phyloP scores from a whole-genome alignment of 768 basidiomycete species.

The Serendipita sp. region DNA sequence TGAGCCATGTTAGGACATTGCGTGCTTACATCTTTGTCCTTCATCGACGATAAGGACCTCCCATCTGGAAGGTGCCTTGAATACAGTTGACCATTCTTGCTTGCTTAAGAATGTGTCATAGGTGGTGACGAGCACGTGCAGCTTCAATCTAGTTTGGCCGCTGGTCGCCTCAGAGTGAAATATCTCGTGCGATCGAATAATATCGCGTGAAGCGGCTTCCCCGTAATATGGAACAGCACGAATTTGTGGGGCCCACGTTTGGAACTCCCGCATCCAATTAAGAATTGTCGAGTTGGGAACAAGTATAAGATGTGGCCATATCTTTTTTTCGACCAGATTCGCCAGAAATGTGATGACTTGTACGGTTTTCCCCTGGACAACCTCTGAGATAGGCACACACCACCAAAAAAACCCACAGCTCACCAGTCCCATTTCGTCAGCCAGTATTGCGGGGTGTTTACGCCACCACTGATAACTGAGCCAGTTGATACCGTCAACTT shows the following conservation, averaged over 20 bases:
- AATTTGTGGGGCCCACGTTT: slow-evolving; percentile 48
- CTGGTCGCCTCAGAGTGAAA: slow-evolving; percentile 30
- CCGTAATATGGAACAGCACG: slow-evolving; percentile 76
- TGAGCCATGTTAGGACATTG: too few species aligned
- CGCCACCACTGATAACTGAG: slow-evolving; percentile 80
- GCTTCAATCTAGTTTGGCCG: slow-evolving; percentile 41
- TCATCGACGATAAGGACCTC: slow-evolving; percentile 90
- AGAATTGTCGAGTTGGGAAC: slow-evolving; percentile 94
- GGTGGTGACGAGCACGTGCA: slow-evolving; percentile 84
- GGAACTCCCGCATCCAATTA: slow-evolving; percentile 91
- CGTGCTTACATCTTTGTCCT: slow-evolving; percentile 61
- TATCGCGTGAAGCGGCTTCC: slow-evolving; percentile 59
- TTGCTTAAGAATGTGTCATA: slow-evolving; percentile 66
- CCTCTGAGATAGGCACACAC: not conserved
- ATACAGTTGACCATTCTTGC: slow-evolving; percentile 56
- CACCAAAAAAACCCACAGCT: slow-evolving; percentile 12
- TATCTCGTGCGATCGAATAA: slow-evolving; percentile 72
- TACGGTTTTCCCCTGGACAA: slow-evolving; percentile 67
- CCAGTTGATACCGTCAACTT: slow-evolving; percentile 68
- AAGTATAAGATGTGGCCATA: slow-evolving; percentile 71
- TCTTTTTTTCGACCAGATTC: slow-evolving; percentile 35
- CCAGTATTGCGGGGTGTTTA: slow-evolving; percentile 70
- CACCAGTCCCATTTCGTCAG: slow-evolving; percentile 96
- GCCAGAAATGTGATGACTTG: slow-evolving; percentile 79
- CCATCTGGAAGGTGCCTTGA: slow-evolving; percentile 78